Evolutionary conservation across 2,329 filamentous ascomycete genomes (phyloP), one percentile per base, ranked within the genome.

Genomic region (Penicillium sp.): DNA sequence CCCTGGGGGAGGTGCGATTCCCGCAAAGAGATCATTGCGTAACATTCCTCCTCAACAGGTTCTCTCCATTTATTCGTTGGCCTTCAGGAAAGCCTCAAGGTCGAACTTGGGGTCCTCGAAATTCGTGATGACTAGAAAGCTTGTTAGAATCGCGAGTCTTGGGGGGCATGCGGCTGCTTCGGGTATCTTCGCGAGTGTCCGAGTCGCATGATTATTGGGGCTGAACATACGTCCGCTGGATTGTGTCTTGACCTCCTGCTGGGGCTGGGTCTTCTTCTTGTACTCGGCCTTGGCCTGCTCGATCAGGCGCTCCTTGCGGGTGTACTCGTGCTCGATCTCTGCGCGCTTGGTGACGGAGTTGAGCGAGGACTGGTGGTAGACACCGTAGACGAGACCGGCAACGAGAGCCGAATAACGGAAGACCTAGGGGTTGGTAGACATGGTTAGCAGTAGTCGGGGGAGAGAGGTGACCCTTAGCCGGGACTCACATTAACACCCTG

Each of bases 331-430:
- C 77, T 95, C 80, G 68, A 85, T 83, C 67, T 87, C 84, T 65
- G 86, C 81, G 58, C 83, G 78, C 78, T 87, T 89, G 71, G 92
- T 86, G 69, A 83, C 77, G 53, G 89, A 77, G 65, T 80, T 87
- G 76, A 99, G 88, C 59, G 85, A 84, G 72, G 88, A 83, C 81
- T 99, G 94, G 82, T 96, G 93, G 78, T 88, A 90, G 81, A 96
- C 86, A 76, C 94, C 94, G 82, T 99, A 99, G 80, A 96, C 88
- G 74, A 97, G 81, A 75, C 94, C 94, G 71, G 91, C 82, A 72
- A 87, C 89, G 65, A 99, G 89, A 74, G 92, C 92, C 72, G 92
- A 93, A 84, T 93, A 99, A 79, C 94, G 92, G 77, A 97, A 85
- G 77, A 99, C 93, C 94, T 99, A 77, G 48, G 67, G 34, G 45